Evolutionary conservation across 2,329 filamentous ascomycete genomes (phyloP), one percentile per base, ranked within the genome.

Genomic region (Echinosphaeria canescens): DNA sequence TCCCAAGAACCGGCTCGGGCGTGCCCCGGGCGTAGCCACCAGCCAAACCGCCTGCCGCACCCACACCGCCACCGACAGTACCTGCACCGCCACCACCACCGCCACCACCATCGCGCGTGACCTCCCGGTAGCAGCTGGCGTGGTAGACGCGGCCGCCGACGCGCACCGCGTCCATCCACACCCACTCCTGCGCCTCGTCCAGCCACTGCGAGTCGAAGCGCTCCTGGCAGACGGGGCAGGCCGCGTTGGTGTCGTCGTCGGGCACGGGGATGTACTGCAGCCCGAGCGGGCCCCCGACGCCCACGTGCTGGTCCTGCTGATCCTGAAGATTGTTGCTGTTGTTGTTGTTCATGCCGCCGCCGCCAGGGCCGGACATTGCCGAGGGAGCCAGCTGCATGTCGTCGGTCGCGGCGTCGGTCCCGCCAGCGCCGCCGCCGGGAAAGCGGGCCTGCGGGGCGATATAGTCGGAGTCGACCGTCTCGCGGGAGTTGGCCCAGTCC

Each of bases 191-290:
- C 12, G 76, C 78, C 34, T 90, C 81, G 38, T 90, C 81, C 5
- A 85, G 71, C 75, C 82, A 95, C 35, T 76, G 75, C 36, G 78
- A 81, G 50, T 90, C 76, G 39, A 98, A 95, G 36, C 76, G 75
- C 44, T 98, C 88, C 46, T 92, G 84, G 46, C 88, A 95, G 38
- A 98, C 91, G 2, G 82, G 81, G 42, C 88, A 98, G 2, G 76
- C 63, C 11, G 68, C 75, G 42, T 81, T 84, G 31, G 74, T 66
- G 15, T 76, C 59, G 15, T 85, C 75, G 27, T 84, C 76, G 0
- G 85, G 88, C 2, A 88, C 84, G 3, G 72, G 68, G 10, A 98
- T 75, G 44, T 78, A 92, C 38, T 72, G 64, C 30, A 70, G 59
- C 33, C 67, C 63, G n/a, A n/a, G n/a, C n/a, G n/a, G n/a, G n/a